Evolutionary conservation across 805 yeast species (phyloP).

Genomic region (Pichia kluyveri): DNA sequence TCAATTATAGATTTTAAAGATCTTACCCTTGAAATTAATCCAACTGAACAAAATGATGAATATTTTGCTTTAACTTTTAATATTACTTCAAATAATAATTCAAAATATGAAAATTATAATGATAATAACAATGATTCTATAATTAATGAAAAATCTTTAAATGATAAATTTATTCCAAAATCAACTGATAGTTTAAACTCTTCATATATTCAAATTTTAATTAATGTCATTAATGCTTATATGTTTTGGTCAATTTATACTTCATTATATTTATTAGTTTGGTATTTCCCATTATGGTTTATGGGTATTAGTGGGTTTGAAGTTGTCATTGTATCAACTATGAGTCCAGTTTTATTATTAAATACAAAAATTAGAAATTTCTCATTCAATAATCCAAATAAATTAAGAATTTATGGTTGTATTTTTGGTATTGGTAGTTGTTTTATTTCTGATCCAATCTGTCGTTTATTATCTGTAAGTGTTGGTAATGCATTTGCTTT

Average conservation of each 20-base stretch:
- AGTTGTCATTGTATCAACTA: slow-evolving; percentile 47
- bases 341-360: slow-evolving; percentile 38
- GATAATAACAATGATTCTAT: background rate
- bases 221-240: slow-evolving; percentile 54
- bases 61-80: slow-evolving; percentile 20
- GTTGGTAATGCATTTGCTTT: slow-evolving; percentile 58
- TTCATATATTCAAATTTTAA: slow-evolving; percentile 29
- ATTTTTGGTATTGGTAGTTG: slow-evolving; percentile 71
- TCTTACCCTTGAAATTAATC: slow-evolving; percentile 39
- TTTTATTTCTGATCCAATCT: slow-evolving; percentile 55
- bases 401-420: slow-evolving; percentile 47
- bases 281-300: slow-evolving; percentile 98
- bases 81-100: background rate
- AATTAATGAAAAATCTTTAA: no score
- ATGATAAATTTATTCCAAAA: slow-evolving; percentile 14
- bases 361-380: slow-evolving; percentile 28
- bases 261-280: slow-evolving; percentile 73
- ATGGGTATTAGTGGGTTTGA: slow-evolving; percentile 98
- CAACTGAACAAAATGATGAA: slow-evolving; percentile 16
- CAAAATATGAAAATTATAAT: background rate
- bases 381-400: slow-evolving; percentile 37
- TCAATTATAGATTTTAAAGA: slow-evolving; percentile 60
- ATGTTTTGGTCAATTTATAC: slow-evolving; percentile 82
- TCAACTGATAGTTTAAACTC: slow-evolving; percentile 12
- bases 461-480: slow-evolving; percentile 56